Conservation (phyloP, 2,329 filamentous ascomycete genomes). For the Metarhizium sp. region DNA sequence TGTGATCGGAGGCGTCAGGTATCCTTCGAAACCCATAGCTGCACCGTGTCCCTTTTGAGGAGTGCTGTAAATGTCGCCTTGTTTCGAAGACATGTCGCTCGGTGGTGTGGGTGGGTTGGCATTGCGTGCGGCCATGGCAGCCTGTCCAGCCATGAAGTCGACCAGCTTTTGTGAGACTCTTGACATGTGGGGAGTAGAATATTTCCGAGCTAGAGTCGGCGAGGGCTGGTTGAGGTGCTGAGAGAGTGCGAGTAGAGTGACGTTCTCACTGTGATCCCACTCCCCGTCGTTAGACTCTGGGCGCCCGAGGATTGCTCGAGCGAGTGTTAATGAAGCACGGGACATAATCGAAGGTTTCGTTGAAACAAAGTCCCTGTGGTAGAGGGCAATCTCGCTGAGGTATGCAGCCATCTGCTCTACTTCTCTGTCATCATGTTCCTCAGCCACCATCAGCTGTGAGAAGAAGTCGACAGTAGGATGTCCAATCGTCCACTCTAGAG, state of each 20-base stretch:
- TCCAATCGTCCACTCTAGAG: slow-evolving; percentile 89
- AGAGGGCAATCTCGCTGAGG: slow-evolving; percentile 88
- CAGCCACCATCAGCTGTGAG: slow-evolving; percentile 74
- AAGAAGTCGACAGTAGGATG: slow-evolving; percentile 96
- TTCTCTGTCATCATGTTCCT: slow-evolving; percentile 70
- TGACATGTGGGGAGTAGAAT: slow-evolving; percentile 43
- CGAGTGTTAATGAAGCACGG: slow-evolving; percentile 73
- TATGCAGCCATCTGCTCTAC: slow-evolving; percentile 93
- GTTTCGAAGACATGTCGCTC: slow-evolving; percentile 41
- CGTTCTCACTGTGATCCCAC: slow-evolving; percentile 65
- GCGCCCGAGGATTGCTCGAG: slow-evolving; percentile 75
- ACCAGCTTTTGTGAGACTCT: slow-evolving; percentile 45
- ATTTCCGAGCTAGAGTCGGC: slow-evolving; percentile 49
- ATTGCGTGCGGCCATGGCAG: slow-evolving; percentile 40
- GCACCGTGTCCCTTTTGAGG: slow-evolving; percentile 66
- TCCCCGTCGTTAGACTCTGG: slow-evolving; percentile 66
- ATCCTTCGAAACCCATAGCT: slow-evolving; percentile 58
- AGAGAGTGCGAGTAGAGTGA: slow-evolving; percentile 51
- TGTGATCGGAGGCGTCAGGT: slow-evolving; percentile 78
- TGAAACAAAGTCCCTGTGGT: slow-evolving; percentile 94
- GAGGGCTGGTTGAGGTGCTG: slow-evolving; percentile 52
- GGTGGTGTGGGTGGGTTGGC: slow-evolving; percentile 51
- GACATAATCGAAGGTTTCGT: slow-evolving; percentile 87
- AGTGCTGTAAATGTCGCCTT: slow-evolving; percentile 60
- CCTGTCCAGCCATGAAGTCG: slow-evolving; percentile 51